A percentile compares a stretch with the other conserved stretches of the same genome.
phyloP scores from a whole-genome alignment of 2,329 filamentous ascomycete genomes.

The Alternaria triticimaculans region DNA sequence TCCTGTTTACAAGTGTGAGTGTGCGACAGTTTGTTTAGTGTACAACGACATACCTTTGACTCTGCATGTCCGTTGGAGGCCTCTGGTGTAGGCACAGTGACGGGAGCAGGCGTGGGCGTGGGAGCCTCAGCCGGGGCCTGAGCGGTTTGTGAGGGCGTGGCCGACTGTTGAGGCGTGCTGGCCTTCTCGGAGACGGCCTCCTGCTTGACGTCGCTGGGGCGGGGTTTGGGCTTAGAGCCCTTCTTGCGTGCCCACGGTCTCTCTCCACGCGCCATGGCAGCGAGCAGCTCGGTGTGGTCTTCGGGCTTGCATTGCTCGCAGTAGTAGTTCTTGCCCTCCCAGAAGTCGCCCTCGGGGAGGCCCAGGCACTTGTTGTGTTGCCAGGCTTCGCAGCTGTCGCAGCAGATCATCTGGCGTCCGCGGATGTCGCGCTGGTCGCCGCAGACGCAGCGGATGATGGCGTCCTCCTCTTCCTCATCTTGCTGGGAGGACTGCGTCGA shows the following conservation, averaged over 20 bases:
- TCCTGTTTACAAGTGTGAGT: conserved; percentile 25
- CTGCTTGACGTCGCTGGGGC: conserved; percentile 65
- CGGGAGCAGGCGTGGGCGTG: conserved; percentile 20
- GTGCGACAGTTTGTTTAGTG: neutral
- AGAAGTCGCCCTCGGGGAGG: conserved; percentile 73
- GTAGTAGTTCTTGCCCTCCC: conserved; percentile 67
- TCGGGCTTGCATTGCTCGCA: conserved; percentile 89
- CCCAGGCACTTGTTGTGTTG: conserved; percentile 98
- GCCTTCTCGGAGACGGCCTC: conserved; percentile 53
- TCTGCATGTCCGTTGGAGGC: conserved; percentile 33
- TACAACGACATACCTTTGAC: conserved; percentile 26
- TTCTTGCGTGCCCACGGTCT: conserved; percentile 77
- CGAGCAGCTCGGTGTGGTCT: conserved; percentile 80
- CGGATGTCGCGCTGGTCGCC: conserved; percentile 81
- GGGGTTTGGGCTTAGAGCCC: conserved; percentile 67
- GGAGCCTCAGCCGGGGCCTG: conserved; percentile 15
- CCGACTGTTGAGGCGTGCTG: conserved; percentile 25
- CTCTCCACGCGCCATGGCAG: conserved; percentile 79
- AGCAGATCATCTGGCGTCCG: conserved; percentile 92
- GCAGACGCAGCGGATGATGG: conserved; percentile 91
- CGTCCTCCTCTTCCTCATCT: conserved; percentile 58
- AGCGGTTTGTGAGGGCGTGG: conserved; percentile 22
- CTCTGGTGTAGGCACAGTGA: conserved; percentile 18
- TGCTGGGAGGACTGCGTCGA: conserved; percentile 43
- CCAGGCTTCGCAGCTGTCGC: conserved; percentile 91